Conservation (phyloP, 75 land plant genomes). For the Selaginella moellendorffii region DNA sequence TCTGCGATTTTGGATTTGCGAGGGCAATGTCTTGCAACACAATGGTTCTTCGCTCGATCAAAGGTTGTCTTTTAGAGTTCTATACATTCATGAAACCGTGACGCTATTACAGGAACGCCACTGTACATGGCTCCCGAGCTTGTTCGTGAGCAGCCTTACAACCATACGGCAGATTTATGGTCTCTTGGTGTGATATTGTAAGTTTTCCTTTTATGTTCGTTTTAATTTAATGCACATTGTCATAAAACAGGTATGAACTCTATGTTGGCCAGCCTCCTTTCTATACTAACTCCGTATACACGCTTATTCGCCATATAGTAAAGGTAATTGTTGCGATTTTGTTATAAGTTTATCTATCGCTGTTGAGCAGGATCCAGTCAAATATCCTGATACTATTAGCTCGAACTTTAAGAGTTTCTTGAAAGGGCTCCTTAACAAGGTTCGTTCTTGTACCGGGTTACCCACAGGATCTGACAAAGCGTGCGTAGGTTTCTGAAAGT, state of each 20-base stretch:
- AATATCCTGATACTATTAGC: conserved; percentile 91
- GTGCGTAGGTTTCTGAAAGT: conserved; percentile 58
- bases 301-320: conserved; percentile 82
- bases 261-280: conserved; percentile 99
- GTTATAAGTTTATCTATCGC: not conserved
- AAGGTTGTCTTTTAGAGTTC: conserved; percentile 34
- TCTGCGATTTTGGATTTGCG: conserved; percentile 99
- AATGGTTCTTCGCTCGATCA: conserved; percentile 87
- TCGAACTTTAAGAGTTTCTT: conserved; percentile 72
- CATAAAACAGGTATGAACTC: conserved; percentile 61
- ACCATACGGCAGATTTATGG: conserved; percentile 97
- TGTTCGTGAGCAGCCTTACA: conserved; percentile 95
- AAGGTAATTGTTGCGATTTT: conserved; percentile 32
- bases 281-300: conserved; percentile 97
- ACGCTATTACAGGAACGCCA: conserved; percentile 57
- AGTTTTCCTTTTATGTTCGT: conserved; percentile 18
- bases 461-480: no score
- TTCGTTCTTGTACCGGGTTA: no score
- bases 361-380: conserved; percentile 81
- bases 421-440: conserved; percentile 93
- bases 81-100: not conserved
- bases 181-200: conserved; percentile 98
- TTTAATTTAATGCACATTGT: not conserved
- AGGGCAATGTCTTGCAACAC: conserved; percentile 99
- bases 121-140: conserved; percentile 98